Conservation (phyloP, 169 alveolate species). For the Plasmodium yoelii region DNA sequence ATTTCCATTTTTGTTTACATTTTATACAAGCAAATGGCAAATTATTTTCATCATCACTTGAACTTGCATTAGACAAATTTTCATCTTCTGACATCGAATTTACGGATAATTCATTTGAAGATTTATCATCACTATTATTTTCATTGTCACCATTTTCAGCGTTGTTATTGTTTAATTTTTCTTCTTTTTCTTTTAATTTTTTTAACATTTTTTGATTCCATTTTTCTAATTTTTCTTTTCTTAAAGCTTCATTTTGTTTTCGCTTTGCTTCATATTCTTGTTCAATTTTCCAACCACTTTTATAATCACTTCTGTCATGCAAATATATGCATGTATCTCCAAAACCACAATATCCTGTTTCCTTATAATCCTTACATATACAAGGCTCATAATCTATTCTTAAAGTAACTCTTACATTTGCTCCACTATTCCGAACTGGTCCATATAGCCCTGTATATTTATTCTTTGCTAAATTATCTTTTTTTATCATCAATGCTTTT, state of each 20-base stretch:
- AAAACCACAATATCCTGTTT: conserved; percentile 98
- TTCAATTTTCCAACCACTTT: conserved; percentile 95
- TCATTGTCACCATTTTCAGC: conserved; percentile 19
- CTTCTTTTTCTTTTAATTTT: conserved; percentile 78
- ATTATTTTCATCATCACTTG: conserved; percentile 74
- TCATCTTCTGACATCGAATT: conserved; percentile 63
- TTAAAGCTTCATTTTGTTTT: conserved; percentile 85
- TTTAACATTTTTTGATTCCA: conserved; percentile 82
- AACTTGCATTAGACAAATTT: conserved; percentile 28
- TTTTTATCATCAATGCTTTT: conserved; percentile 83
- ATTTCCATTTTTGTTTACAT: conserved; percentile 89
- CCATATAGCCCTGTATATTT: conserved; percentile 92
- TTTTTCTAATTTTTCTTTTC: conserved; percentile 82
- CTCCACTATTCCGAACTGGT: conserved; percentile 90
- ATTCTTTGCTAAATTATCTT: conserved; percentile 87
- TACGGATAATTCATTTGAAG: conserved; percentile 13
- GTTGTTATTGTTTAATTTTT: conserved; percentile 64
- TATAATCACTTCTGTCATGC: conserved; percentile 98
- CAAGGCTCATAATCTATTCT: conserved; percentile 97
- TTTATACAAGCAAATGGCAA: conserved; percentile 86
- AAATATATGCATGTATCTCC: conserved; percentile 98
- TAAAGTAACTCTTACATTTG: conserved; percentile 92
- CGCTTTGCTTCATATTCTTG: conserved; percentile 92
- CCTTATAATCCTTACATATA: conserved; percentile 97
- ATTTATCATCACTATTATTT: conserved; percentile 62